These are phyloP conservation scores for Plasmopara viticola DNA, from an alignment of 352 stramenopile species.

Conservation along the genomic window DNA sequence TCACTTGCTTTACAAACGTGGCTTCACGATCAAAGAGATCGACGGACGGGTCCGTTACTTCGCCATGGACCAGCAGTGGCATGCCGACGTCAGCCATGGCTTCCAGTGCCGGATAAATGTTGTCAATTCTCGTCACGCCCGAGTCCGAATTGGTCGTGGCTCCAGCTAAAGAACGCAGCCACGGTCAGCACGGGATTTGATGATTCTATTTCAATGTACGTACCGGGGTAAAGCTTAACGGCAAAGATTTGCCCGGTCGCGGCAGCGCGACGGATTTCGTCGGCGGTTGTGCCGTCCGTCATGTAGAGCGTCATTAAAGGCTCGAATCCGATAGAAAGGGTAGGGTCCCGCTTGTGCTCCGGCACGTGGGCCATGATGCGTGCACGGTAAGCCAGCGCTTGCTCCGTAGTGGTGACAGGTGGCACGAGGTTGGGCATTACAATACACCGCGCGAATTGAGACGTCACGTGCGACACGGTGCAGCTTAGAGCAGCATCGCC, in stretches of 20 bases:
- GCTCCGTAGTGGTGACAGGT: slow-evolving; percentile 92
- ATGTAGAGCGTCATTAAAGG: slow-evolving; percentile 98
- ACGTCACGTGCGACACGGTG: slow-evolving; percentile 74
- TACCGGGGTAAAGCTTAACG: slow-evolving; percentile 97
- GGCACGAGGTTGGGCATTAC: slow-evolving; percentile 99
- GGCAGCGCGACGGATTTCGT: slow-evolving; percentile 93
- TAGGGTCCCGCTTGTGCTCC: slow-evolving; percentile 25
- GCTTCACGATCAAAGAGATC: slow-evolving; percentile 99
- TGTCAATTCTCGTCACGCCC: slow-evolving; percentile 96
- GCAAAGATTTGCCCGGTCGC: slow-evolving; percentile 88
- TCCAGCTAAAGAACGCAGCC: slow-evolving; percentile 46
- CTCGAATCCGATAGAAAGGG: slow-evolving; percentile 60
- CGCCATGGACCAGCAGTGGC: slow-evolving; percentile 94
- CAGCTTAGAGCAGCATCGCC: slow-evolving; percentile 74
- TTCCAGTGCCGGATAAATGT: slow-evolving; percentile 84
- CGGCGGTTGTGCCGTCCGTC: slow-evolving; percentile 94
- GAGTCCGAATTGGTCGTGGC: slow-evolving; percentile 98
- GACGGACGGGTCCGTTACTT: slow-evolving; percentile 90
- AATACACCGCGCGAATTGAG: slow-evolving; percentile 86
- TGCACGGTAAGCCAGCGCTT: slow-evolving; percentile 94
- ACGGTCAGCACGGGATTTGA: slow-evolving; percentile 2
- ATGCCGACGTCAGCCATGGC: slow-evolving; percentile 82
- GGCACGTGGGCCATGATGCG: slow-evolving; percentile 88
- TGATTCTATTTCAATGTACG: neutral
- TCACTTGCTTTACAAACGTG: slow-evolving; percentile 93